Percentiles rank a stretch among this genome's conserved stretches.
Evolutionary conservation across 495 filamentous ascomycete species (phyloP).

Genomic region (Aspergillus mulundensis): DNA sequence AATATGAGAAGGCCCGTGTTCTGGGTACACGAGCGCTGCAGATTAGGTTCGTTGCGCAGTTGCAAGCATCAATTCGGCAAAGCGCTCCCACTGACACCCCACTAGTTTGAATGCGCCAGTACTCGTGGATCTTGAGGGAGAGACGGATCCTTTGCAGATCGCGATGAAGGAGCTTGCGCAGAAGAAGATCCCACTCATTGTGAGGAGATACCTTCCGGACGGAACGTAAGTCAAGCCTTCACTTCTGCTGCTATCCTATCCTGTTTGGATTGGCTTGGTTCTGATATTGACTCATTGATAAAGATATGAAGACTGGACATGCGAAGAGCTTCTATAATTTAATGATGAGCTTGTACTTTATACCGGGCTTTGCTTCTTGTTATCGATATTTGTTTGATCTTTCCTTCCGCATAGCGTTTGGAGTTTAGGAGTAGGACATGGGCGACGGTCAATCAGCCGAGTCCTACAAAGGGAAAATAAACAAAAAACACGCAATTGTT

Average conservation of each 20-base stretch:
- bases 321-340: constrained; percentile 76
- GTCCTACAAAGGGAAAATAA: constrained; percentile 17
- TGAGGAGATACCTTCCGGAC: constrained; percentile 92
- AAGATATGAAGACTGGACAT: constrained; percentile 99
- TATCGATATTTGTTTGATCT: constrained; percentile 17
- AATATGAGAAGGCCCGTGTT: constrained; percentile 93
- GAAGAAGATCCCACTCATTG: constrained; percentile 97
- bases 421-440: constrained; percentile 30
- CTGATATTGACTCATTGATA: constrained; percentile 12
- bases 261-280: not conserved
- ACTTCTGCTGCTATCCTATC: not conserved
- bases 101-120: constrained; percentile 95
- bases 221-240: constrained; percentile 77
- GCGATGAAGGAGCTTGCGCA: constrained; percentile 94
- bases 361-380: constrained; percentile 16
- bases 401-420: constrained; percentile 42
- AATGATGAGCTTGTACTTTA: constrained; percentile 17
- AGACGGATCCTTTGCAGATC: constrained; percentile 96
- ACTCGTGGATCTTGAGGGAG: constrained; percentile 91
- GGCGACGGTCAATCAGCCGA: constrained; percentile 13
- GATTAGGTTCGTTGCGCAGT: constrained; percentile 86
- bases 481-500: constrained; percentile 14
- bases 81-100: constrained; percentile 9
- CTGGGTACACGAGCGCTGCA: constrained; percentile 90
- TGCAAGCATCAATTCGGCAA: not conserved